A percentile compares a stretch with the other conserved stretches of the same genome.
phyloP scores from a whole-genome alignment of 2,329 filamentous ascomycete genomes.

The Neopestalotiopsis rosae region DNA sequence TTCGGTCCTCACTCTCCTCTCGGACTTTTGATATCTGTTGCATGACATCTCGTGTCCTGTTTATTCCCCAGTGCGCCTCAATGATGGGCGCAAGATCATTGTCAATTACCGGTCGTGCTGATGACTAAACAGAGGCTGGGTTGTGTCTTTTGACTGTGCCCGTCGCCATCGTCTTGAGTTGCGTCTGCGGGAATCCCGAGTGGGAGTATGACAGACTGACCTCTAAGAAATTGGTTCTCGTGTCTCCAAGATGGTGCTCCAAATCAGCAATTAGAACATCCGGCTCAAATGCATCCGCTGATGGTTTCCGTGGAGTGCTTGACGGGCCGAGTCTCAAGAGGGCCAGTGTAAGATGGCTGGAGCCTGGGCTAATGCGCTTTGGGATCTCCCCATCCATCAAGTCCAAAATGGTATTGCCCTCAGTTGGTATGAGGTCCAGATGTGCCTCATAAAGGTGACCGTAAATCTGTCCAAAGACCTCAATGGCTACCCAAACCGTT shows the following conservation, averaged over 20 bases:
- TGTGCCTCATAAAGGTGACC: conserved; percentile 56
- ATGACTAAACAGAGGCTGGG: conserved; percentile 57
- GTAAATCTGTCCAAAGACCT: conserved; percentile 51
- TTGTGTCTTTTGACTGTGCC: conserved; percentile 57
- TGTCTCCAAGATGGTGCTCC: conserved; percentile 59
- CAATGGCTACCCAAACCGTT: conserved; percentile 54
- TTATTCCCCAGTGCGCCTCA: conserved; percentile 53
- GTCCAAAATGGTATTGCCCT: conserved; percentile 48
- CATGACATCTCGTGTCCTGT: conserved; percentile 49
- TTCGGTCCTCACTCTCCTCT: not conserved
- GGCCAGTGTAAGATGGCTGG: conserved; percentile 54
- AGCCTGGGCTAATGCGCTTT: conserved; percentile 49
- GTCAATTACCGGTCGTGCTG: conserved; percentile 37
- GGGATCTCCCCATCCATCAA: conserved; percentile 42
- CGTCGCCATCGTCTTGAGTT: conserved; percentile 56
- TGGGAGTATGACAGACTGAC: conserved; percentile 61
- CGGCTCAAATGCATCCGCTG: conserved; percentile 46
- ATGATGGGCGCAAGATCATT: conserved; percentile 51
- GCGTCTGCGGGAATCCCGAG: conserved; percentile 60
- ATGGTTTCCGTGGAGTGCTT: conserved; percentile 18
- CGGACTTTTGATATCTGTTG: conserved; percentile 33
- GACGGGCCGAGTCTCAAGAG: conserved; percentile 44
- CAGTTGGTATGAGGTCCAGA: conserved; percentile 50
- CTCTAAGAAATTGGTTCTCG: conserved; percentile 53
- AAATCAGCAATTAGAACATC: conserved; percentile 65